Conservation (phyloP, 768 basidiomycete species). For the Chlorophyllum brunneum region DNA sequence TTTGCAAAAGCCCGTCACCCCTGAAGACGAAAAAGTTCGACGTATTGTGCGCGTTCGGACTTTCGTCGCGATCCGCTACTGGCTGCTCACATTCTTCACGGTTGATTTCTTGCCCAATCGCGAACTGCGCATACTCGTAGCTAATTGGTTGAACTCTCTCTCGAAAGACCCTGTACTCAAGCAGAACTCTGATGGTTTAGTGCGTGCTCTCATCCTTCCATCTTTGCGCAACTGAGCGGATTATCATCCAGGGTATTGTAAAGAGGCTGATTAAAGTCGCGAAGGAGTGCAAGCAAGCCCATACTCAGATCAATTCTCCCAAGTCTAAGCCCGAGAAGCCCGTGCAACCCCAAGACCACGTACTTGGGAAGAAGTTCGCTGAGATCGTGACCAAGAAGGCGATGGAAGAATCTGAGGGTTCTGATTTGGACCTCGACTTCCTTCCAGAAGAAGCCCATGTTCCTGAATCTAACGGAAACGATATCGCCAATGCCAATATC, state of each 20-base stretch:
- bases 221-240: constrained; percentile 11
- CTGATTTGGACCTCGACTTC: constrained; percentile 79
- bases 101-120: constrained; percentile 84
- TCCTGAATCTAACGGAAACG: constrained; percentile 28
- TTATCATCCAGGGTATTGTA: constrained; percentile 59
- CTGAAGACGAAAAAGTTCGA: constrained; percentile 65
- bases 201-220: constrained; percentile 32
- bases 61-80: constrained; percentile 86
- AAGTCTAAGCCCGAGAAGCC: constrained; percentile 28
- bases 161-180: constrained; percentile 67
- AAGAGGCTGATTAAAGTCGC: constrained; percentile 80
- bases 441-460: constrained; percentile 45
- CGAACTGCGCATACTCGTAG: constrained; percentile 67
- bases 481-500: constrained; percentile 48
- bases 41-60: constrained; percentile 84
- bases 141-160: constrained; percentile 80
- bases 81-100: constrained; percentile 86
- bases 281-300: constrained; percentile 73
- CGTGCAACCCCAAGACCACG: constrained; percentile 31
- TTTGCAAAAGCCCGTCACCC: constrained; percentile 43
- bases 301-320: constrained; percentile 35
- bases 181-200: constrained; percentile 65
- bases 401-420: constrained; percentile 48
- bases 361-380: constrained; percentile 65
- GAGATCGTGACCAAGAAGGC: constrained; percentile 44